phyloP scores from a whole-genome alignment of 345 rosid genomes.

The Salix dunnii region DNA sequence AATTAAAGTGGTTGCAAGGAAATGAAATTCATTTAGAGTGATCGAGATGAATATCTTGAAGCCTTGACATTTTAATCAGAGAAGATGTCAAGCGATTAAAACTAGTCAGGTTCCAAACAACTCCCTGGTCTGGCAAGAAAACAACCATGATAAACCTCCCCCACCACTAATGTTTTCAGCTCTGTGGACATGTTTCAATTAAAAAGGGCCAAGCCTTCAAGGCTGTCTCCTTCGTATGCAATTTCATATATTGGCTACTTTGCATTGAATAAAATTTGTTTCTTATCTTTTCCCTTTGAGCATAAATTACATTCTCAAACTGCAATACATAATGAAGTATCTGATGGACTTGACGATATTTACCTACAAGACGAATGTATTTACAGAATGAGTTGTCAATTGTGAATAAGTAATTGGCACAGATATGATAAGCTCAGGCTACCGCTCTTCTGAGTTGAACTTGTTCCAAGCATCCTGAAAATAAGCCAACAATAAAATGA shows the following conservation, averaged over 20 bases:
- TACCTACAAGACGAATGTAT: slow-evolving; percentile 23
- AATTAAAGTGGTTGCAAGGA: neutral
- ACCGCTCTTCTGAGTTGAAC: slow-evolving; percentile 91
- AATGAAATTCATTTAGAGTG: neutral
- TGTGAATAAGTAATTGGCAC: slow-evolving; percentile 5
- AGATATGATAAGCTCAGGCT: slow-evolving; percentile 25
- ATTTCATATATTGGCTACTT: neutral
- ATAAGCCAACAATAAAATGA: slow-evolving; percentile 9
- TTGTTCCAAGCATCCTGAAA: slow-evolving; percentile 93
- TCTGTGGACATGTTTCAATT: neutral
- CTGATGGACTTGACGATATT: slow-evolving; percentile 11
- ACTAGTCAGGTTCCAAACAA: neutral
- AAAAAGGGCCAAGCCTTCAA: neutral
- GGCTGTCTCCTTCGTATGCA: neutral
- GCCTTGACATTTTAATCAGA: neutral
- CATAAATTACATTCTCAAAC: slow-evolving; percentile 10
- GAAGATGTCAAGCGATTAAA: neutral
- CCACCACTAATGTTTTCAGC: neutral
- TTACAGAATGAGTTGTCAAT: slow-evolving; percentile 18
- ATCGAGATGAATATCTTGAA: neutral
- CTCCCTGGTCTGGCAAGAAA: neutral
- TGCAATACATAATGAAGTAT: neutral
- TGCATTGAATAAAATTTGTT: slow-evolving; percentile 1
- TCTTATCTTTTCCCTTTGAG: slow-evolving; percentile 13
- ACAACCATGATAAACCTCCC: neutral